Percentiles rank a stretch among this genome's conserved stretches.
Evolutionary conservation across 495 filamentous ascomycete species (phyloP).

Genomic region (Cercophora newfieldiana): DNA sequence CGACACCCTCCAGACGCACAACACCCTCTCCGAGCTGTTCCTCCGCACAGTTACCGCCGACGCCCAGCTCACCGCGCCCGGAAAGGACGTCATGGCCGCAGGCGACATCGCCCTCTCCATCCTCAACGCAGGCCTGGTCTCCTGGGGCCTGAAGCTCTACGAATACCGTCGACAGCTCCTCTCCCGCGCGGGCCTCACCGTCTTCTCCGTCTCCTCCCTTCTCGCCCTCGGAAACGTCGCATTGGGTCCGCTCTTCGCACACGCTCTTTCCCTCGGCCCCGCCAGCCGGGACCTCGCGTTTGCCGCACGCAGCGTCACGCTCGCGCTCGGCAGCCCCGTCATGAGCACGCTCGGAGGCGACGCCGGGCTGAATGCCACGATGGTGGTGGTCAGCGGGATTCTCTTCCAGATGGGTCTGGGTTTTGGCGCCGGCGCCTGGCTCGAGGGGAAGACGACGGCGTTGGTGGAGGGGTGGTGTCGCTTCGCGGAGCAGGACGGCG

Average conservation of each 20-base stretch:
- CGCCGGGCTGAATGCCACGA: constrained; percentile 42
- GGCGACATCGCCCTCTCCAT: constrained; percentile 46
- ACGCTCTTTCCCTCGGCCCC: constrained; percentile 33
- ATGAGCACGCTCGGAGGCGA: constrained; percentile 41
- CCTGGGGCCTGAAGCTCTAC: constrained; percentile 51
- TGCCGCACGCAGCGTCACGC: constrained; percentile 47
- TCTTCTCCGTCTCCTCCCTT: constrained; percentile 35
- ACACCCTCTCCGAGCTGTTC: constrained; percentile 37
- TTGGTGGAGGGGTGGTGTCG: neutral
- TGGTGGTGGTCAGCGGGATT: constrained; percentile 49
- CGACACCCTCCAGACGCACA: constrained; percentile 35
- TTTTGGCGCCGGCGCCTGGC: constrained; percentile 36
- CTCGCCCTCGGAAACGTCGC: constrained; percentile 39
- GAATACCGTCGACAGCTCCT: constrained; percentile 44
- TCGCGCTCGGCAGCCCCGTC: constrained; percentile 42
- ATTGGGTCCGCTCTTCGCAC: constrained; percentile 37
- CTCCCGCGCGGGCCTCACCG: constrained; percentile 39
- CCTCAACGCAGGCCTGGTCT: constrained; percentile 47
- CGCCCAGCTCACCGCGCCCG: neutral
- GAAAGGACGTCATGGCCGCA: constrained; percentile 32
- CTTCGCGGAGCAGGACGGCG: constrained; percentile 3
- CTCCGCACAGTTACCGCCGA: constrained; percentile 14
- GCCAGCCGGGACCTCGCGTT: constrained; percentile 40
- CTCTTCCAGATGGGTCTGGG: constrained; percentile 45
- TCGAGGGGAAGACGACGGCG: constrained; percentile 29